Evolutionary conservation across 2,329 filamentous ascomycete species (phyloP), one percentile per base, ranked within the genome.

Genomic region (Aureobasidium sp.): DNA sequence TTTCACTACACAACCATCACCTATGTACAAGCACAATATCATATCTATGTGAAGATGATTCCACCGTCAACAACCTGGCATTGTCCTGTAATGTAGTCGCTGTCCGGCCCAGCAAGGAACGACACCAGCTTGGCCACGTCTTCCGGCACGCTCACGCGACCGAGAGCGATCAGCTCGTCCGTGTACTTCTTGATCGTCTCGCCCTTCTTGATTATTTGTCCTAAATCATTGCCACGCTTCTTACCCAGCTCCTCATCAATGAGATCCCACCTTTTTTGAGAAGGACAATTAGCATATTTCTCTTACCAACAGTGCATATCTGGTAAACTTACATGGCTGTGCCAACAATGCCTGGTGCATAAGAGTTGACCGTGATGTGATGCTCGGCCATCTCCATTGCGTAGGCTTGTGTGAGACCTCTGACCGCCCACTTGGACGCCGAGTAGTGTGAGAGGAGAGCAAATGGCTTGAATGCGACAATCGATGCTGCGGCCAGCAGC

Each of bases 341-440:
- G 0, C 81, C 84, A 0, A 89, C 84, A 52, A 89, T 87, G 0
- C 87, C 87, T 0, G 86, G 86, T 0, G 84, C 85, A 67, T 88
- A 88, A 0, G 82, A 81, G 66, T 89, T 89, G 22, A 82, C 85
- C 0, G 83, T 87, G 70, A 89, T 88, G 63, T 83, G 77, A 69
- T 88, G 80, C 51, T 74, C 72, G 0, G 85, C 86, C 72, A 88
- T 77, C 65, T 87, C 85, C 79, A 87, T 84, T 0, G 86, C 86
- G 65, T 86, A 87, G 0, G 80, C 82, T 70, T 88, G 85, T 0
- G 83, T 86, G 56, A 89, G 74, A 0, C 86, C 86, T 4, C 86
- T 78, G 1, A 89, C 85, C 0, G 87, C 87, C 75, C 80, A 88
- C 69, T 89, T 89, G 17, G 80, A 80, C 3, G 85, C 82, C 22